phyloP scores from a whole-genome alignment of 163 green algal genomes.

The Chlamydomonas reinhardtii region DNA sequence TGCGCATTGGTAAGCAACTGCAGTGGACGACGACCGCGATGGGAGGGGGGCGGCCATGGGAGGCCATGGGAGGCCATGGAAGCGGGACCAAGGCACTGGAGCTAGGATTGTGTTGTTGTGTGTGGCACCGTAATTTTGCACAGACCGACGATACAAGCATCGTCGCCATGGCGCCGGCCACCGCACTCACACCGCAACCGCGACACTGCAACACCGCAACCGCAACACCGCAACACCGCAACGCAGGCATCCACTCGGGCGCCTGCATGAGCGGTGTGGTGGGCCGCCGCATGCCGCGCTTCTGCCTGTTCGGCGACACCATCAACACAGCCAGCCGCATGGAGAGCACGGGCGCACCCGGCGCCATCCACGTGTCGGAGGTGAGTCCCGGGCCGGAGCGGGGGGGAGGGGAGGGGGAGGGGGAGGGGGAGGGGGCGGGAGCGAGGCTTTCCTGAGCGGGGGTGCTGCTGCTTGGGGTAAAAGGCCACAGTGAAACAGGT shows the following conservation, averaged over 20 bases:
- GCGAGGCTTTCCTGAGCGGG: neutral
- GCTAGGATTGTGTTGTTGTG: too few relatives aligned
- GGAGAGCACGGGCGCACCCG: slow-evolving; percentile 31
- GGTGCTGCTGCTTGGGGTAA: neutral
- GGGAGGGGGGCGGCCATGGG: neutral
- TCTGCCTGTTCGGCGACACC: slow-evolving; percentile 58
- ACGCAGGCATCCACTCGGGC: slow-evolving; percentile 18
- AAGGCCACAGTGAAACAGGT: too few relatives aligned
- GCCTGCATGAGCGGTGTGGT: slow-evolving; percentile 45
- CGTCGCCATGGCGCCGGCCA: too few relatives aligned
- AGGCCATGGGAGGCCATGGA: too few relatives aligned
- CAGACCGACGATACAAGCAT: too few relatives aligned
- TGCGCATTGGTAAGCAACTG: slow-evolving; percentile 51
- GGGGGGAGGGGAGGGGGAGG: neutral
- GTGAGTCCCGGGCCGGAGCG: neutral
- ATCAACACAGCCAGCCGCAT: slow-evolving; percentile 47
- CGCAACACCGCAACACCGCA: too few relatives aligned
- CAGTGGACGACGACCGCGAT: too few relatives aligned
- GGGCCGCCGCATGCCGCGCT: slow-evolving; percentile 46
- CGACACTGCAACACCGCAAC: too few relatives aligned
- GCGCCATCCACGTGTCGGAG: slow-evolving; percentile 28
- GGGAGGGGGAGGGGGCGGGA: neutral
- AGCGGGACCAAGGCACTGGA: too few relatives aligned
- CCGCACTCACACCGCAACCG: too few relatives aligned
- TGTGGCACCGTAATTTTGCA: too few relatives aligned